Percentiles rank a stretch among this genome's conserved stretches.
Conservation (phyloP, 2,329 filamentous ascomycete species). For the Xylariaceae sp. region DNA sequence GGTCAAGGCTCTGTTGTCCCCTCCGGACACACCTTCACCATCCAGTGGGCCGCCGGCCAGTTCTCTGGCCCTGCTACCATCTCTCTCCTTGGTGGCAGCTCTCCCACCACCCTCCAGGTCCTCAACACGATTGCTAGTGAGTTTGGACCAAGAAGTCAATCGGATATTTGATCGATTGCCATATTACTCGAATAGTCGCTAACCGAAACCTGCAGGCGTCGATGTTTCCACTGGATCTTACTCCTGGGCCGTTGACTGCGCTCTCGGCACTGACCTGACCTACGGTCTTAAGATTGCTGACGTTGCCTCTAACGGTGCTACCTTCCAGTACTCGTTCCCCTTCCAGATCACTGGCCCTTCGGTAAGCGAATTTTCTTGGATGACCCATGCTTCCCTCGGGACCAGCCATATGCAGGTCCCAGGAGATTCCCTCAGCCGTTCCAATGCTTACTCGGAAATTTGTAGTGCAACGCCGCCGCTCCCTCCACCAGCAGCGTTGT, state of each 20-base stretch:
- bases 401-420: not conserved
- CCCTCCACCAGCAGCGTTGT: not conserved
- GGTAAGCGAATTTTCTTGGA: slow-evolving; percentile 7
- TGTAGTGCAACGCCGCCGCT: slow-evolving; percentile 3
- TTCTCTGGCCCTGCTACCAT: slow-evolving; percentile 46
- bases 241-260: slow-evolving; percentile 46
- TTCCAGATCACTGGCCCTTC: slow-evolving; percentile 46
- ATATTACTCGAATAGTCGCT: slow-evolving; percentile 12
- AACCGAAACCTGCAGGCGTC: slow-evolving; percentile 38
- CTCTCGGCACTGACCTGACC: slow-evolving; percentile 41
- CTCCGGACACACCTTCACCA: slow-evolving; percentile 45
- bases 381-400: no score
- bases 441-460: not conserved
- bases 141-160: slow-evolving; percentile 27
- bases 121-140: slow-evolving; percentile 45
- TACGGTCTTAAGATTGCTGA: slow-evolving; percentile 55
- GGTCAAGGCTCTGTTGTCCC: slow-evolving; percentile 38
- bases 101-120: slow-evolving; percentile 39
- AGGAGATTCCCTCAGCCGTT: not conserved
- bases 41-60: slow-evolving; percentile 45
- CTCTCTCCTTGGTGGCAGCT: slow-evolving; percentile 49
- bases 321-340: slow-evolving; percentile 60
- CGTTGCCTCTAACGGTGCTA: slow-evolving; percentile 38
- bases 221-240: slow-evolving; percentile 41
- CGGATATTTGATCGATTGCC: not conserved